Percentiles rank a stretch among this genome's conserved stretches.
These are phyloP conservation scores for Clarkia xantiana DNA, from an alignment of 345 rosid genomes.

Conservation along the genomic window DNA sequence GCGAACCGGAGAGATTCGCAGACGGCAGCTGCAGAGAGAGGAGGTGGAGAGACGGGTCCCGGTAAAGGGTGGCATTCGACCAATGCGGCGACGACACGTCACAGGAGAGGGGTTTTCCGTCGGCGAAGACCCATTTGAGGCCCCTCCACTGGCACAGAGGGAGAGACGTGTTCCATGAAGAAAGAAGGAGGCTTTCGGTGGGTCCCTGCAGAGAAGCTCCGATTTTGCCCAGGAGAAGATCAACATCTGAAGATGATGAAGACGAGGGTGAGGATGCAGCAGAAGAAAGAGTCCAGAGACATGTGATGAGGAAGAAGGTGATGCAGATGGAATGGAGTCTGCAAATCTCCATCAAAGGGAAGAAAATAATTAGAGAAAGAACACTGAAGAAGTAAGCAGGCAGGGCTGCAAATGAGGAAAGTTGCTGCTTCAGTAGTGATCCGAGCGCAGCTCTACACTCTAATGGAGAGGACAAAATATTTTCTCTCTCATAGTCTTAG, in stretches of 20 bases:
- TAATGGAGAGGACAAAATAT: no score
- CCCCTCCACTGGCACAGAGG: constrained; percentile 98
- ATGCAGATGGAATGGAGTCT: constrained; percentile 24
- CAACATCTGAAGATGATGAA: constrained; percentile 47
- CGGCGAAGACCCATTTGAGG: constrained; percentile 74
- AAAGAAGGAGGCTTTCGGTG: constrained; percentile 60
- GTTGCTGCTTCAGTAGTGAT: constrained; percentile 9
- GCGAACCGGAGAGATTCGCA: constrained; percentile 83
- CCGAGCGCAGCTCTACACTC: no score
- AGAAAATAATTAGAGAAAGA: constrained; percentile 8
- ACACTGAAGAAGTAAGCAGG: neutral
- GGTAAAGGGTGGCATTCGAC: constrained; percentile 51
- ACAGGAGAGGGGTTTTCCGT: constrained; percentile 50
- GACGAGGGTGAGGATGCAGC: constrained; percentile 17
- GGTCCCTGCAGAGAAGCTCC: constrained; percentile 71
- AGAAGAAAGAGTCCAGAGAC: neutral
- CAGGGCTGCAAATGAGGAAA: neutral
- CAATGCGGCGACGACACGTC: constrained; percentile 55
- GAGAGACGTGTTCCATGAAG: constrained; percentile 82
- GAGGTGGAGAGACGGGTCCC: constrained; percentile 67
- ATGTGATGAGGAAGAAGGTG: constrained; percentile 14
- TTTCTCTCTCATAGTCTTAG: no score
- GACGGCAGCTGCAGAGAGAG: constrained; percentile 81
- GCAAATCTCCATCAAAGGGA: constrained; percentile 34
- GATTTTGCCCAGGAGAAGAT: constrained; percentile 58